Evolutionary conservation across 768 basidiomycete genomes (phyloP).

Genomic region (Mycena leptocephala): DNA sequence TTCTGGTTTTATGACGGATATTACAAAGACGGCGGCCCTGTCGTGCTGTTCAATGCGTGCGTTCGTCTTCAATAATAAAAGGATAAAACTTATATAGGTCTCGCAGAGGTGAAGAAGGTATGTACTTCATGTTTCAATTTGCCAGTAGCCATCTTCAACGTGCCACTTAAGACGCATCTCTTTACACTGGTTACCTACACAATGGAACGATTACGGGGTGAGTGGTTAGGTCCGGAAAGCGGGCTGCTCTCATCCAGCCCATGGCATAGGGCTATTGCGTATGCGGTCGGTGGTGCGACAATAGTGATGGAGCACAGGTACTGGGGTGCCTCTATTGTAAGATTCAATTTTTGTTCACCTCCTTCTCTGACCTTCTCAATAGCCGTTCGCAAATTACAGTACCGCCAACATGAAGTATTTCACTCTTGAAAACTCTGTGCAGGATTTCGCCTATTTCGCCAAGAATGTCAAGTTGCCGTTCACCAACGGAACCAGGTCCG

Average conservation of each 20-base stretch:
- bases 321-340: conserved; percentile 32
- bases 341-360: not conserved
- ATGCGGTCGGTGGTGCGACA: conserved; percentile 23
- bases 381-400: conserved; percentile 34
- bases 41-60: conserved; percentile 29
- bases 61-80: not conserved
- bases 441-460: conserved; percentile 67
- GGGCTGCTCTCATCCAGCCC: not conserved
- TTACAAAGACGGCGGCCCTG: conserved; percentile 50
- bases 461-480: conserved; percentile 63
- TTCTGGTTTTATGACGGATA: conserved; percentile 66
- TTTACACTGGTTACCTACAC: conserved; percentile 29
- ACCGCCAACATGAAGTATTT: conserved; percentile 52
- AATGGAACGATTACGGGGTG: conserved; percentile 30
- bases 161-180: conserved; percentile 17
- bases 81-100: not conserved
- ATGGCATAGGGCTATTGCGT: conserved; percentile 22
- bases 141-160: not conserved
- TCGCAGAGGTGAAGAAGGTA: conserved; percentile 26
- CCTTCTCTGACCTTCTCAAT: not conserved
- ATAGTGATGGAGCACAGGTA: conserved; percentile 35
- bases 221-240: not conserved
- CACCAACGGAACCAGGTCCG: conserved; percentile 57
- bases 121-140: too few species aligned
- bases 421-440: conserved; percentile 68